These are phyloP conservation scores for Aspergillus asperescens DNA, from an alignment of 495 filamentous ascomycete genomes.

Conservation along the genomic window DNA sequence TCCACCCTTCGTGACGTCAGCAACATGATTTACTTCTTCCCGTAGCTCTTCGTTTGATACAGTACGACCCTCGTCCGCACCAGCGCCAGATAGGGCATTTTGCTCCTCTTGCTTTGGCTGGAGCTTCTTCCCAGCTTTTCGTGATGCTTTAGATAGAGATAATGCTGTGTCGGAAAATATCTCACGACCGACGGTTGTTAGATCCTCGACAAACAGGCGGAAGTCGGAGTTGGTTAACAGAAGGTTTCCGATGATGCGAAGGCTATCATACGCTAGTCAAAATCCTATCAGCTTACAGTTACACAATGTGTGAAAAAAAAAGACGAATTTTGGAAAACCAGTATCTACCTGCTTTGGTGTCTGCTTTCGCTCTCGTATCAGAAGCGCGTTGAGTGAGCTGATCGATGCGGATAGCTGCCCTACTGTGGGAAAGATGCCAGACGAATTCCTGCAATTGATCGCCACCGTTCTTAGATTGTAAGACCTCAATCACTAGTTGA, in stretches of 20 bases:
- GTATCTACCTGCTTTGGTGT: slow-evolving; percentile 65
- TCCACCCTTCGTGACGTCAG: slow-evolving; percentile 58
- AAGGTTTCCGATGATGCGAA: slow-evolving; percentile 76
- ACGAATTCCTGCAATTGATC: slow-evolving; percentile 89
- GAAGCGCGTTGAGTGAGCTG: slow-evolving; percentile 59
- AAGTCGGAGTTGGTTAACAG: slow-evolving; percentile 89
- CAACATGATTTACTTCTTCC: slow-evolving; percentile 57
- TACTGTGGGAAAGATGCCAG: slow-evolving; percentile 74
- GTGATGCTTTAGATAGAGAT: slow-evolving; percentile 64
- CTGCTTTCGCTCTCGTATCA: slow-evolving; percentile 64
- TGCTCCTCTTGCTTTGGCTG: slow-evolving; percentile 61
- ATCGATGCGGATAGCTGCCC: slow-evolving; percentile 61
- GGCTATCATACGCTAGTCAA: slow-evolving; percentile 66
- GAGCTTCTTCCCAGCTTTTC: slow-evolving; percentile 63
- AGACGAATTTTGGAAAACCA: background rate
- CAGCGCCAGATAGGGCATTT: slow-evolving; percentile 51
- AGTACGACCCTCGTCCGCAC: slow-evolving; percentile 47
- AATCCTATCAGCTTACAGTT: slow-evolving; percentile 19
- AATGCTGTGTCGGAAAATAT: slow-evolving; percentile 85
- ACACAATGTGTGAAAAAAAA: background rate
- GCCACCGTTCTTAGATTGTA: slow-evolving; percentile 73
- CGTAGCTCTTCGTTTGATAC: slow-evolving; percentile 56
- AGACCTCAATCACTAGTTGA: slow-evolving; percentile 65
- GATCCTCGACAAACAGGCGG: slow-evolving; percentile 76
- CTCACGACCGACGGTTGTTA: slow-evolving; percentile 72